phyloP scores from a whole-genome alignment of 192 early-diverging fungal species.

The Coemansia sp. region DNA sequence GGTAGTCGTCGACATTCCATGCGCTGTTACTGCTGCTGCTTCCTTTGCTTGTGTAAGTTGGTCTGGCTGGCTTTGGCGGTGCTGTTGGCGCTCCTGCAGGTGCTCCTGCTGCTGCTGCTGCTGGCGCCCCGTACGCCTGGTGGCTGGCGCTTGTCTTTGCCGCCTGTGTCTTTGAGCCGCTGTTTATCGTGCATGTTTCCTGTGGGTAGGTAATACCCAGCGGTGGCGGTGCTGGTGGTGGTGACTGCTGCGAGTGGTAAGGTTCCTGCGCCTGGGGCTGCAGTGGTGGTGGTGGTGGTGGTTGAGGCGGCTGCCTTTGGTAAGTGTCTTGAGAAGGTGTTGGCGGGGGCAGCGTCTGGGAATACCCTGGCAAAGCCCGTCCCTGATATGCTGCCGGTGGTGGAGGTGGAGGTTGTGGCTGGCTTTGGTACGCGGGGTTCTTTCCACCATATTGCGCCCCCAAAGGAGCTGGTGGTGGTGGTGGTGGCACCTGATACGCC shows the following conservation, averaged over 20 bases:
- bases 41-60: too few species aligned
- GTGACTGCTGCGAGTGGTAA: background rate
- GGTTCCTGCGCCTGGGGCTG: too few species aligned
- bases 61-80: too few species aligned
- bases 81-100: too few species aligned
- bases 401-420: too few species aligned
- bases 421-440: background rate
- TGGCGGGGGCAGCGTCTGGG: background rate
- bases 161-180: background rate
- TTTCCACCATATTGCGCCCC: too few species aligned
- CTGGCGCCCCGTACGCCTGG: background rate
- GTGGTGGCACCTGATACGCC: too few species aligned
- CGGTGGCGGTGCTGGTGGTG: background rate
- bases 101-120: background rate
- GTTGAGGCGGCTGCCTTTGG: background rate
- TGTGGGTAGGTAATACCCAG: background rate
- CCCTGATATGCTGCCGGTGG: background rate
- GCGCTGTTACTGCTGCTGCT: background rate
- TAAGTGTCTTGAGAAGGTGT: too few species aligned
- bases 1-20: background rate
- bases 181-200: background rate
- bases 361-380: background rate
- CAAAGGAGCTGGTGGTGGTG: too few species aligned
- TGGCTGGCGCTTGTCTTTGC: background rate
- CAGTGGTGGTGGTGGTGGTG: too few species aligned